These are phyloP conservation scores for Asterionellopsis glacialis DNA, from an alignment of 108 stramenopile species.

Conservation along the genomic window DNA sequence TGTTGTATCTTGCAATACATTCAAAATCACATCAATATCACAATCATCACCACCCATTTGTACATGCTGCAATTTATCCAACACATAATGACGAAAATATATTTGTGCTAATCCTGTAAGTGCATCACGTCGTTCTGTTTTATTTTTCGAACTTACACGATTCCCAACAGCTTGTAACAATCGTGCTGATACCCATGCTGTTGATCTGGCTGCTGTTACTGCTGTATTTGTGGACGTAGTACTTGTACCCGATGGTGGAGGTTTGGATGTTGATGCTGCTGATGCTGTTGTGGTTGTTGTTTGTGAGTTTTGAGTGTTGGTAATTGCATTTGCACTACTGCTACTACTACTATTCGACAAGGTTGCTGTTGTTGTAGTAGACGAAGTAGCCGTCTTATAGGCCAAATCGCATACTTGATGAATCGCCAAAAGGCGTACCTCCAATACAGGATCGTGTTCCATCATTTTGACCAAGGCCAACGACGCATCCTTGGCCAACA, in stretches of 20 bases:
- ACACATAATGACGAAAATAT: conserved; percentile 58
- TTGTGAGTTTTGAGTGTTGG: too few relatives aligned
- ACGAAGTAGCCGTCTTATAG: conserved; percentile 26
- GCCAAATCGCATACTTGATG: conserved; percentile 69
- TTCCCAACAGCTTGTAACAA: conserved; percentile 55
- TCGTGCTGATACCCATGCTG: conserved; percentile 24
- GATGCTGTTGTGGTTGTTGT: too few relatives aligned
- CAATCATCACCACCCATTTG: conserved; percentile 67
- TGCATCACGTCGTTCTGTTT: conserved; percentile 65
- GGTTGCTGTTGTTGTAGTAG: too few relatives aligned
- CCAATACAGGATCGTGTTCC: conserved; percentile 25
- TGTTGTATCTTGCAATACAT: conserved; percentile 22
- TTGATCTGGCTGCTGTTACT: neutral
- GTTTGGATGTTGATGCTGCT: too few relatives aligned
- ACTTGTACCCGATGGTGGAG: too few relatives aligned
- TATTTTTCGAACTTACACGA: conserved; percentile 63
- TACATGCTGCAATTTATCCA: conserved; percentile 39
- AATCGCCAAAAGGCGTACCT: conserved; percentile 53
- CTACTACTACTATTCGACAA: too few relatives aligned
- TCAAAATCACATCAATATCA: conserved; percentile 47
- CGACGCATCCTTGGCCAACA: conserved; percentile 36
- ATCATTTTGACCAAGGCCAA: conserved; percentile 22
- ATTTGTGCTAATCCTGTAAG: conserved; percentile 72
- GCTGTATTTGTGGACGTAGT: too few relatives aligned
- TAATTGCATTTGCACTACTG: too few relatives aligned